Base-by-base conservation (phyloP, 1,139 yeast genomes). In the Kodamaea arcana region DNA sequence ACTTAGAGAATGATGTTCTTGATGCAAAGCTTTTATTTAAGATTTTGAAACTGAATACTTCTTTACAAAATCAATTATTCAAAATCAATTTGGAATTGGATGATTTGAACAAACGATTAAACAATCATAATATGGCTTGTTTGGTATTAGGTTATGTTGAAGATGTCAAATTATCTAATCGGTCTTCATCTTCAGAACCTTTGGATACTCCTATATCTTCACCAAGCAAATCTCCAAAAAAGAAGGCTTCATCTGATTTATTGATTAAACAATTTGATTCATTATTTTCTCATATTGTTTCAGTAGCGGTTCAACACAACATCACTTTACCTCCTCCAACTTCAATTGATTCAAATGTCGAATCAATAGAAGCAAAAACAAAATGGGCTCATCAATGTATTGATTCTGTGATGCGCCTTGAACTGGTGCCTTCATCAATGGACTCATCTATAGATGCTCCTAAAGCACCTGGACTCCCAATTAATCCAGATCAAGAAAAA, bases 321-420 rank as follows among this genome's bases (percentile, higher is more conserved):
- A 58, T 78, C 2, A 42, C 58, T 2, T 54, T 80, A 24, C 30
- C 30, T 8, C 83, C 84, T 1, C 52, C 60, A 0, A 78, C 76
- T 15, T 60, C 68, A 9, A 46, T 56, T 9, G 43, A 53, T 9
- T 44, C 49, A 11, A 45, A 45, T 15, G 50, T 57, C 29, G 61
- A 60, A 15, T 48, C 59, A 3, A 41, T 58, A 10, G 62, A 58
- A 11, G 54, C 66, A 3, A 60, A 68, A 34, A 55, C 66, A 3
- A 47, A 56, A 28, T 78, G 84, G 84, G 69, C 78, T n/a, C 70
- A 69, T 40, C 51, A 56, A 18, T 78, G 83, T 47, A 65, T 78
- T 13, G 74, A 69, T 40, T 54, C 72, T 2, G 48, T 76, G 3
- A 29, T 32, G 13, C 24, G 16, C 11, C 28, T 15, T 9, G n/a